These are phyloP conservation scores for Pleurotus eryngii DNA, from an alignment of 768 basidiomycete genomes.

Conservation along the genomic window DNA sequence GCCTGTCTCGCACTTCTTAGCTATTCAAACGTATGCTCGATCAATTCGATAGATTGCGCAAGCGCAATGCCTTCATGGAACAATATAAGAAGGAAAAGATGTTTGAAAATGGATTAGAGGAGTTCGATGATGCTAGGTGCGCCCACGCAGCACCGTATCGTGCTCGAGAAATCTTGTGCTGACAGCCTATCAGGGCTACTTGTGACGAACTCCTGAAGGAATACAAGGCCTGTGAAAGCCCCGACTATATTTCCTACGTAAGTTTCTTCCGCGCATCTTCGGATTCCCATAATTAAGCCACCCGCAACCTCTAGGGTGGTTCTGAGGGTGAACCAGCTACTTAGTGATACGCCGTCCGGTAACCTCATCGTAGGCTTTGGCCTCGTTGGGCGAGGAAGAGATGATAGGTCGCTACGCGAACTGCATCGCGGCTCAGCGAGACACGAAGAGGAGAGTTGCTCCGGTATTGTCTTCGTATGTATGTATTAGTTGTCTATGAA, in stretches of 20 bases:
- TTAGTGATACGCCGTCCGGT: neutral
- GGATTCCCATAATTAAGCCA: neutral
- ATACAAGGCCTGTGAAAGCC: constrained; percentile 93
- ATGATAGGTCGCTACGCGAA: too few species aligned
- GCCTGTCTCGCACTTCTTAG: constrained; percentile 33
- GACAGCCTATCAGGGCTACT: constrained; percentile 53
- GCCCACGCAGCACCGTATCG: constrained; percentile 11
- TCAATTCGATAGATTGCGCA: constrained; percentile 86
- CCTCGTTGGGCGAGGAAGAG: too few species aligned
- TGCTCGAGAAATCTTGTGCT: neutral
- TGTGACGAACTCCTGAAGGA: constrained; percentile 88
- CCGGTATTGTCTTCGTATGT: too few species aligned
- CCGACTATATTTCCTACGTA: constrained; percentile 90
- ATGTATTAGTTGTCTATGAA: too few species aligned
- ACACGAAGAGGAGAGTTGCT: too few species aligned
- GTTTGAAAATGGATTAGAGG: constrained; percentile 90
- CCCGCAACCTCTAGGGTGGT: neutral
- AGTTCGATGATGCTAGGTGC: constrained; percentile 97
- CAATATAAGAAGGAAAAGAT: constrained; percentile 97
- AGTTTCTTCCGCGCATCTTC: constrained; percentile 22
- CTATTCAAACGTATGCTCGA: constrained; percentile 95
- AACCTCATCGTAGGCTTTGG: too few species aligned
- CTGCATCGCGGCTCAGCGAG: too few species aligned
- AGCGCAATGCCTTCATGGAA: constrained; percentile 92
- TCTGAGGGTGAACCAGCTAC: neutral